A percentile compares a stretch with the other conserved stretches of the same genome.
phyloP scores from a whole-genome alignment of 225 moss, liverwort and hornwort species.

The Antitrichia curtipendula region DNA sequence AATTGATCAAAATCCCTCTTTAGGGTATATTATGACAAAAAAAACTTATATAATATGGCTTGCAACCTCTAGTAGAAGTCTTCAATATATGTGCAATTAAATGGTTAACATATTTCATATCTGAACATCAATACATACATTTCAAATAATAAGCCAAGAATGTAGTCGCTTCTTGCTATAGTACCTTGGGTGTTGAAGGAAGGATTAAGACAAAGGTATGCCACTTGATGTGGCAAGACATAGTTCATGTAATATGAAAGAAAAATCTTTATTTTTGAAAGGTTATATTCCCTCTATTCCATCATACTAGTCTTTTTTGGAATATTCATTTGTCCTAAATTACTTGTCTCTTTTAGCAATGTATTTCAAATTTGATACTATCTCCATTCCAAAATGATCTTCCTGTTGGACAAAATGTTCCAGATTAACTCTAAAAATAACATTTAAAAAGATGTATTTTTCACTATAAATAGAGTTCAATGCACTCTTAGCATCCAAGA shows the following conservation, averaged over 20 bases:
- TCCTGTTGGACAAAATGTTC: too few species aligned
- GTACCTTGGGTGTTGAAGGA: rapidly evolving
- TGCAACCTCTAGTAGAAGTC: not conserved
- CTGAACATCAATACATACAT: not conserved
- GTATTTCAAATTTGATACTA: too few species aligned
- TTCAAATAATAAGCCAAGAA: not conserved
- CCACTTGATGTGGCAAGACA: not conserved
- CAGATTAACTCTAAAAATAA: too few species aligned
- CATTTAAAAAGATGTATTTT: too few species aligned
- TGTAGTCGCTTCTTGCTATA: not conserved
- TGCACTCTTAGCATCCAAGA: too few species aligned
- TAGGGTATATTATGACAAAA: not conserved
- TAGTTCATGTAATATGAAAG: not conserved
- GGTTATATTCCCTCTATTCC: not conserved
- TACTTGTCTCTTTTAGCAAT: too few species aligned
- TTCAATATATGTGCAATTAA: not conserved
- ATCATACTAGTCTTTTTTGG: too few species aligned
- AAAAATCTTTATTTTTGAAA: not conserved
- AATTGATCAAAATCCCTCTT: not conserved
- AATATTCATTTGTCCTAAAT: too few species aligned
- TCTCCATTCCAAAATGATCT: too few species aligned
- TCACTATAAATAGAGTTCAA: too few species aligned
- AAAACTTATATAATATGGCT: not conserved
- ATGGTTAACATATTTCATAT: not conserved
- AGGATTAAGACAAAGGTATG: not conserved